Evolutionary conservation across 78 protist genomes (phyloP), one percentile per base, ranked within the genome.

Genomic region (Dictyostelium purpureum): DNA sequence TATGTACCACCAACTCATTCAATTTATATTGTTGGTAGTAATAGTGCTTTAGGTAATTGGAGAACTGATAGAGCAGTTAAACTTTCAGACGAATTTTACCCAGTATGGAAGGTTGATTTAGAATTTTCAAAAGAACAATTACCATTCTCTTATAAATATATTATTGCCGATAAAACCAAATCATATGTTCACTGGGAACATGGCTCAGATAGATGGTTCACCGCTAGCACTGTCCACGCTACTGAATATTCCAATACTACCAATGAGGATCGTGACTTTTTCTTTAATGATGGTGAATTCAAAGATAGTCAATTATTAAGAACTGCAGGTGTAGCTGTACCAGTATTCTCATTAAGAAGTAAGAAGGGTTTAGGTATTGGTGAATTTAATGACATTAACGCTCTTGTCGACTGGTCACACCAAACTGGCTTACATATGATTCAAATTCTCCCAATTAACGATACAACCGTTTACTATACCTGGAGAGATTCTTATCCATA

Each of bases 401-500:
- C 14, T 16, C 26, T 96, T 4, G 77, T 93, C 16, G 97, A 96
- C 42, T 96, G 94, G 96, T 61, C 93, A 10, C 65, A 24, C 37
- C 38, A 28, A 35, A 11, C 71, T 19, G 96, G 97, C n/a, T 19
- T 77, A 24, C 92, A 81, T 1, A 65, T 97, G 63, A 37, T 96
- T 21, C 97, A 96, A 79, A 43, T 97, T 19, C 75, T 97, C n/a
- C 98, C 98, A 52, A 78, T 97, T 47, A 96, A 94, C 57, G 98
- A 96, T 77, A 97, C 98, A 21, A 83, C 88, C 19, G 97, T 94
- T 11, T 71, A 26, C 56, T 45, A 71, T 5, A 83, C 77, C 4
- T 95, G 94, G 93, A 45, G 79, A 42, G 97, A 93, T 37, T 96
- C 97, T 4, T 95, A 96, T 66, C 98, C 97, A 47, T 97, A 97